A percentile compares a stretch with the other conserved stretches of the same genome.
phyloP scores from a whole-genome alignment of 192 early-diverging fungal genomes.

The Piromyces finnis region DNA sequence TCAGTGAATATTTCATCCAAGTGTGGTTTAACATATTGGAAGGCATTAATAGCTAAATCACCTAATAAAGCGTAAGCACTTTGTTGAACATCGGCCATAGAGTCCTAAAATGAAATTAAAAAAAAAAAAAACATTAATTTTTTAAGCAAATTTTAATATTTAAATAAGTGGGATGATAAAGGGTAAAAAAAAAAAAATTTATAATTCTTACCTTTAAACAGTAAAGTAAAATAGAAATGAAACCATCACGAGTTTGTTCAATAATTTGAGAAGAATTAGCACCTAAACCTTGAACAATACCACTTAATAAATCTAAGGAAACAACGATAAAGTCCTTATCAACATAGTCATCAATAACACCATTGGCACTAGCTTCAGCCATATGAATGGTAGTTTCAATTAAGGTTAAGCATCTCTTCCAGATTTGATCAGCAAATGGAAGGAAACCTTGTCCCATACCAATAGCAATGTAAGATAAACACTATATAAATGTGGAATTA shows the following conservation, averaged over 20 bases:
- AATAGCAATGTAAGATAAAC: constrained; percentile 70
- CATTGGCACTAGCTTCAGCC: neutral
- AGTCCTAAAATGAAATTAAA: constrained; percentile 16
- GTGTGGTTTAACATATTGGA: constrained; percentile 61
- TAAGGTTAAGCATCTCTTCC: constrained; percentile 75
- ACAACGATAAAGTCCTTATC: constrained; percentile 97
- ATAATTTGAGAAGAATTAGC: constrained; percentile 15
- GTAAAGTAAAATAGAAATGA: neutral
- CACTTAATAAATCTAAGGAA: constrained; percentile 83
- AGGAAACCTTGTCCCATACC: constrained; percentile 72
- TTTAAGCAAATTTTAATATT: no score
- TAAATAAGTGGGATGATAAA: no score
- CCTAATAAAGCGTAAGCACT: constrained; percentile 91
- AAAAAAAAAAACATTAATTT: neutral
- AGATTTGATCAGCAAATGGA: constrained; percentile 70
- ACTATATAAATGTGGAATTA: constrained; percentile 28
- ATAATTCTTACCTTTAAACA: no score
- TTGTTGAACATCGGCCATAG: constrained; percentile 71
- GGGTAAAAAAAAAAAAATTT: no score
- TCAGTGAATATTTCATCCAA: constrained; percentile 64
- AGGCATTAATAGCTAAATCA: constrained; percentile 85
- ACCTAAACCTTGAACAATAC: constrained; percentile 81
- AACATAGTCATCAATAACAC: neutral
- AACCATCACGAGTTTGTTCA: neutral
- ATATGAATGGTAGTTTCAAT: constrained; percentile 51